These are phyloP conservation scores for Jamesozyma spencerorum DNA, from an alignment of 805 yeast species.

Conservation along the genomic window DNA sequence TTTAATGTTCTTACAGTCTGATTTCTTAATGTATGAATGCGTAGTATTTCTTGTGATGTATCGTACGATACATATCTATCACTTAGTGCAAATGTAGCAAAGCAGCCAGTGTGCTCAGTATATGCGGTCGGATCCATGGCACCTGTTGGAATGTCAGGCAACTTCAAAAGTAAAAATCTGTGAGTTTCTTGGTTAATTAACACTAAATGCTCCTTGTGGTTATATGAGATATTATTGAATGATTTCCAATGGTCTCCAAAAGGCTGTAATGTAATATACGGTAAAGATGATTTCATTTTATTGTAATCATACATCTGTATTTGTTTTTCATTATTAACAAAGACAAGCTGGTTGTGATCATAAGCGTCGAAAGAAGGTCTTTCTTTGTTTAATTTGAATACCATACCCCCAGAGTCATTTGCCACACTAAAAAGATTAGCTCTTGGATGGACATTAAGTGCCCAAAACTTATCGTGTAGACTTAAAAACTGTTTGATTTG, in stretches of 20 bases:
- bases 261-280: constrained; percentile 74
- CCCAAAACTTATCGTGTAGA: constrained; percentile 91
- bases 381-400: constrained; percentile 92
- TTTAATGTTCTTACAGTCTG: constrained; percentile 71
- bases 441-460: constrained; percentile 74
- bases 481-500: constrained; percentile 89
- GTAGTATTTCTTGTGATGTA: constrained; percentile 53
- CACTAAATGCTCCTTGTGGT: constrained; percentile 81
- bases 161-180: constrained; percentile 58
- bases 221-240: constrained; percentile 74
- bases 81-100: constrained; percentile 88
- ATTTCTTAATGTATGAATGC: constrained; percentile 74
- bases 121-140: constrained; percentile 87
- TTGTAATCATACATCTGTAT: constrained; percentile 68
- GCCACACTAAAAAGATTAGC: constrained; percentile 91
- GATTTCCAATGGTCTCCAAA: constrained; percentile 80
- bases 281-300: constrained; percentile 55
- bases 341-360: constrained; percentile 66
- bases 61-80: constrained; percentile 81
- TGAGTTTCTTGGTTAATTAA: constrained; percentile 63
- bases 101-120: constrained; percentile 67
- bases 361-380: constrained; percentile 57
- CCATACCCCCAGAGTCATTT: constrained; percentile 97
- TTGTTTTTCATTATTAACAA: constrained; percentile 75
- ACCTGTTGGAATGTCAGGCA: constrained; percentile 83